Evolutionary conservation across 495 filamentous ascomycete genomes (phyloP).

Genomic region (Lindgomyces ingoldianus): DNA sequence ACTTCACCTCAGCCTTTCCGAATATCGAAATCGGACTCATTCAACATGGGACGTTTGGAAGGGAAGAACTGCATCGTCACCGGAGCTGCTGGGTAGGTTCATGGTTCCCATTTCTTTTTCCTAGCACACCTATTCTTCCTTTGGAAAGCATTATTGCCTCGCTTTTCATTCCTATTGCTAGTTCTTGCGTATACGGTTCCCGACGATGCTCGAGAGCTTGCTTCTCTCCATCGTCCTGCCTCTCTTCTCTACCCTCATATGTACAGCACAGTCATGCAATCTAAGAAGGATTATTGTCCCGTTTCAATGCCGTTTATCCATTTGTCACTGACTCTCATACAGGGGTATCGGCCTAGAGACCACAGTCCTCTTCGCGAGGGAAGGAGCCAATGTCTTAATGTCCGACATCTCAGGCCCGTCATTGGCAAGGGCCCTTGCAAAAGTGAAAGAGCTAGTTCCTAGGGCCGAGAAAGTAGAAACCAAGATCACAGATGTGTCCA

Average conservation of each 20-base stretch:
- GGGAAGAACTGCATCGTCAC: constrained; percentile 96
- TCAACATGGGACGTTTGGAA: constrained; percentile 60
- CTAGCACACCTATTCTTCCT: background rate
- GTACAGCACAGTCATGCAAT: too few relatives aligned
- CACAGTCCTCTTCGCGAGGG: constrained; percentile 82
- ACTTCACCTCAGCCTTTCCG: background rate
- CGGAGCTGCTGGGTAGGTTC: constrained; percentile 86
- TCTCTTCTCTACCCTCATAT: too few relatives aligned
- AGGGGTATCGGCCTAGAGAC: constrained; percentile 98
- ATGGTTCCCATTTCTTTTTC: background rate
- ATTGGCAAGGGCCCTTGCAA: constrained; percentile 67
- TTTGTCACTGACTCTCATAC: constrained; percentile 24
- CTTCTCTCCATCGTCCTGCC: too few relatives aligned
- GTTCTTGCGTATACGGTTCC: too few relatives aligned
- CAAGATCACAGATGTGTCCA: constrained; percentile 63
- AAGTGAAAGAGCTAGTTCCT: constrained; percentile 71
- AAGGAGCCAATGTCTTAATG: constrained; percentile 86
- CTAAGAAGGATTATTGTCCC: too few relatives aligned
- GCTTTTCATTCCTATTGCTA: too few relatives aligned
- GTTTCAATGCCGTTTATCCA: too few relatives aligned
- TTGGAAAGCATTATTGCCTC: too few relatives aligned
- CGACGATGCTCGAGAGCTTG: too few relatives aligned
- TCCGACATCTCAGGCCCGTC: constrained; percentile 76
- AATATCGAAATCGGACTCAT: constrained; percentile 1
- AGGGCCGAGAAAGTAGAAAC: constrained; percentile 61